Conservation (phyloP, 225 moss, liverwort and hornwort species). For the Bryum argenteum region DNA sequence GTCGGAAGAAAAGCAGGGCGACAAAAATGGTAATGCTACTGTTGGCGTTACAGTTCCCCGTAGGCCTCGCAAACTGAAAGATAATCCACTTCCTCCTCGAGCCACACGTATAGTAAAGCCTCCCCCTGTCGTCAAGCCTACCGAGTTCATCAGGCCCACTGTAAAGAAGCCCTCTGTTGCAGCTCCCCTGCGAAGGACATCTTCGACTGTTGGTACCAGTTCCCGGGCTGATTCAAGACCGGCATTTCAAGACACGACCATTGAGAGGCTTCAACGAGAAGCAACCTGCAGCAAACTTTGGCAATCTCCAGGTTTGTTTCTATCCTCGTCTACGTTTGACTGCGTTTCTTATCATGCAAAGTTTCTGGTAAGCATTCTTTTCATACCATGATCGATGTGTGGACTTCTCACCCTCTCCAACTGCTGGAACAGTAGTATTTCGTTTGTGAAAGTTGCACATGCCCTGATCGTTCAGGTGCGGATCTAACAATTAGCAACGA, state of each 20-base stretch:
- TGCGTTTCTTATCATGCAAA: conserved; percentile 19
- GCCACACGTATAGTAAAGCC: conserved; percentile 44
- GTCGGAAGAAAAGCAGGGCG: conserved; percentile 46
- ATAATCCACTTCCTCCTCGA: conserved; percentile 37
- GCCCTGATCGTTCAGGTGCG: conserved; percentile 13
- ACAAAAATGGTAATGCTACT: conserved; percentile 27
- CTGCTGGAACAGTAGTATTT: conserved; percentile 1
- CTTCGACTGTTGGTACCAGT: conserved; percentile 41
- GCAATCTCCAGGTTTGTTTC: conserved; percentile 91
- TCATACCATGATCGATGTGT: background rate
- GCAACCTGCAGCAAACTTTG: conserved; percentile 90
- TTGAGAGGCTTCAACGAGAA: conserved; percentile 98
- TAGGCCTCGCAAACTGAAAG: conserved; percentile 54
- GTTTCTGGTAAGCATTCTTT: conserved; percentile 12
- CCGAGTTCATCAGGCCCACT: conserved; percentile 64
- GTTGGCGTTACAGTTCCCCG: conserved; percentile 43
- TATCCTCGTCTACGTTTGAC: conserved; percentile 21
- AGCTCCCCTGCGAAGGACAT: conserved; percentile 42
- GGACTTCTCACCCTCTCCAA: conserved; percentile 3
- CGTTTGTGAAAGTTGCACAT: conserved; percentile 13
- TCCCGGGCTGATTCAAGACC: conserved; percentile 51
- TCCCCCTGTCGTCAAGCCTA: conserved; percentile 47
- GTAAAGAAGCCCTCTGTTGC: conserved; percentile 50
- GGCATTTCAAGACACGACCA: conserved; percentile 76
- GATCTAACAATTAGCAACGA: background rate